Evolutionary conservation across 2,329 filamentous ascomycete genomes (phyloP).

Genomic region (Dactylellina cionopaga): DNA sequence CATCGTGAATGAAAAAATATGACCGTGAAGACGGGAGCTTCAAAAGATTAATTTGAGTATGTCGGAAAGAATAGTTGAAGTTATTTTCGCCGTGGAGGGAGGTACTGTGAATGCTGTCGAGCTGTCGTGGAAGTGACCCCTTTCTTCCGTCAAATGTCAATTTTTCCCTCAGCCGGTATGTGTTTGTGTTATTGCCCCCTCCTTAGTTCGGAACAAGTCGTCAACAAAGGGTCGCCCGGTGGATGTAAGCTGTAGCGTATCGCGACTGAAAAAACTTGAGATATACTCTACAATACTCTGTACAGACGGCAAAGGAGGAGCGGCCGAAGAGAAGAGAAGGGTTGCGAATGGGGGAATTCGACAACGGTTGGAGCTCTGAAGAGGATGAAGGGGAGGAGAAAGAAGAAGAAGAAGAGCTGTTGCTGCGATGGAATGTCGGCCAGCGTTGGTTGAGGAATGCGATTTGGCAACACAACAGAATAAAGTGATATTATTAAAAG

Average conservation of each 20-base stretch:
- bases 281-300: too few species aligned
- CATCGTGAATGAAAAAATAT: slow-evolving; percentile 63
- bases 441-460: slow-evolving; percentile 11
- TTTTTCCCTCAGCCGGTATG: not conserved
- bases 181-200: slow-evolving; percentile 3
- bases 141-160: slow-evolving; percentile 8
- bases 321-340: too few species aligned
- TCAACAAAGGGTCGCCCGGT: not conserved
- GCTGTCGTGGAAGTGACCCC: not conserved
- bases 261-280: too few species aligned
- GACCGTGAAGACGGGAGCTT: slow-evolving; percentile 8
- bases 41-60: not conserved
- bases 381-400: not conserved
- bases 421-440: slow-evolving; percentile 9
- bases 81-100: not conserved
- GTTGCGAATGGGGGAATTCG: not conserved
- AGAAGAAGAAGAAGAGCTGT: not conserved
- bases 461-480: too few species aligned
- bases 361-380: not conserved
- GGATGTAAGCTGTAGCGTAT: not conserved
- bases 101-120: not conserved
- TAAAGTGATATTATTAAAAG: not conserved
- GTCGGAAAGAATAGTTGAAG: not conserved
- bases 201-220: not conserved
- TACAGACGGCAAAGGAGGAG: too few species aligned